Conservation (phyloP, 192 early-diverging fungal species). For the Obelidium mucronatum region DNA sequence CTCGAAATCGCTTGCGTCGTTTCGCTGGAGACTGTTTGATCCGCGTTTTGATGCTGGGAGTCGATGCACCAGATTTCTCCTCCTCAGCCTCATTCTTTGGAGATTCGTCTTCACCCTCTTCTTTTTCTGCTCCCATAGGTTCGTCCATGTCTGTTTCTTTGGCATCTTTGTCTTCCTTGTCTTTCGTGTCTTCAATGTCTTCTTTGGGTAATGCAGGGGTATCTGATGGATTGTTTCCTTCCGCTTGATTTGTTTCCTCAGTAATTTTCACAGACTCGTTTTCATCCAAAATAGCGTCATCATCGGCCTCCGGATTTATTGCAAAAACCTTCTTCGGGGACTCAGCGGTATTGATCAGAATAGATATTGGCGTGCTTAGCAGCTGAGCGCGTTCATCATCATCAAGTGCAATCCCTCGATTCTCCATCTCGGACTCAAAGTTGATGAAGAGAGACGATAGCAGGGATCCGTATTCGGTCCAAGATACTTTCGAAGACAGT, state of each 20-base stretch:
- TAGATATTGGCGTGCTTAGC: too few species aligned
- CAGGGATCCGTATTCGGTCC: not conserved
- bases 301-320: not conserved
- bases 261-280: not conserved
- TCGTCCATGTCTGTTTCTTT: not conserved
- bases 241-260: too few species aligned
- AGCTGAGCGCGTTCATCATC: too few species aligned
- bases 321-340: too few species aligned
- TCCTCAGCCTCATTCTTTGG: not conserved
- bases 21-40: not conserved
- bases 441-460: too few species aligned
- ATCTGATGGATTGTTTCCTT: not conserved
- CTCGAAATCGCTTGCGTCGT: not conserved
- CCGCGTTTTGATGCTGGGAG: not conserved
- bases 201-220: not conserved
- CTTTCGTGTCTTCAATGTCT: not conserved
- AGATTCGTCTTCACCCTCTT: not conserved
- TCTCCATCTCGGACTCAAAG: too few species aligned
- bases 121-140: not conserved
- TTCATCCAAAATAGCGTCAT: slow-evolving; percentile 3
- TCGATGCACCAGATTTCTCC: not conserved
- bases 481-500: not conserved
- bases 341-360: too few species aligned
- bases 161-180: not conserved
- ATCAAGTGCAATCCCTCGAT: too few species aligned